A percentile compares a stretch with the other conserved stretches of the same genome.
Evolutionary conservation across 768 basidiomycete species (phyloP).

Genomic region (Macrolepiota albuminosa): DNA sequence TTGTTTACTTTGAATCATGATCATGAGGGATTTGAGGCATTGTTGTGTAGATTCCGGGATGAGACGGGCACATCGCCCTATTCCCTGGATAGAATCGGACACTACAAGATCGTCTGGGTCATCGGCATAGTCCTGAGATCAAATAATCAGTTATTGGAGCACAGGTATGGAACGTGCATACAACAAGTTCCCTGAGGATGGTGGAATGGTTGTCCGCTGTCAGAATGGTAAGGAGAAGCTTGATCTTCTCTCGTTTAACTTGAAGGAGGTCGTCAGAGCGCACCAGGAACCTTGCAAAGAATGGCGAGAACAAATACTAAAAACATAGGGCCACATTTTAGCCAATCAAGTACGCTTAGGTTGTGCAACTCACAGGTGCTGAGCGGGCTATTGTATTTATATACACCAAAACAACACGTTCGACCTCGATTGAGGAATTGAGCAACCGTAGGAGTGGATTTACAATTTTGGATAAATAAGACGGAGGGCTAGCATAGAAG

Average conservation of each 20-base stretch:
- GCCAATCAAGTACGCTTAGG: neutral
- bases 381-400: constrained; percentile 58
- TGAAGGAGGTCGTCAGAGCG: constrained; percentile 59
- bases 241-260: constrained; percentile 74
- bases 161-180: constrained; percentile 22
- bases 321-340: neutral
- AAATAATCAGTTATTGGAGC: neutral
- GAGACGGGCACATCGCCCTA: constrained; percentile 69
- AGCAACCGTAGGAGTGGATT: constrained; percentile 74
- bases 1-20: constrained; percentile 71
- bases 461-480: constrained; percentile 51
- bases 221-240: constrained; percentile 62
- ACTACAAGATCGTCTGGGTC: constrained; percentile 71
- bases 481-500: constrained; percentile 66
- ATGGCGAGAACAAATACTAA: constrained; percentile 59
- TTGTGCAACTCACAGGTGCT: constrained; percentile 51
- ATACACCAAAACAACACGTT: constrained; percentile 71
- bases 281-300: constrained; percentile 66
- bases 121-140: constrained; percentile 70
- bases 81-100: constrained; percentile 66
- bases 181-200: constrained; percentile 81
- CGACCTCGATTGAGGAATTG: constrained; percentile 63
- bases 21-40: constrained; percentile 72
- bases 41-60: constrained; percentile 67
- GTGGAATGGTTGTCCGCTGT: constrained; percentile 61